Base-by-base conservation (phyloP, 2,329 filamentous ascomycete genomes). In the Alternaria gansuensis region DNA sequence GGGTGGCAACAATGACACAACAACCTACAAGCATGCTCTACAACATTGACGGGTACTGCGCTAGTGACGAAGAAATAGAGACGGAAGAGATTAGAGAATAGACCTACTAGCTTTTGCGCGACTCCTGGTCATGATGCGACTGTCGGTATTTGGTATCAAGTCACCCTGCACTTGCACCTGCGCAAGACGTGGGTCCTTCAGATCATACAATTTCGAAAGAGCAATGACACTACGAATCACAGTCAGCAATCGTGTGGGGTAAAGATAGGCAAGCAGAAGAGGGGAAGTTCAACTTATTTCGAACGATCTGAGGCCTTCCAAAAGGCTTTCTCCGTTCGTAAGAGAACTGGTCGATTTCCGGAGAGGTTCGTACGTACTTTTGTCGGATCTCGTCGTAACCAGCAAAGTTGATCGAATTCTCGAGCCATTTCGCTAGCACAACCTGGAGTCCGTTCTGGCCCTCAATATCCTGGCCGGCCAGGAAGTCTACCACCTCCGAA, bases 361-460 rank as follows among this genome's bases (percentile, higher is more conserved):
- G 26, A 36, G 40, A 45, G 28, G 52, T 14, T 29, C 24, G 31
- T n/a, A 82, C 88, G 78, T 82, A 93, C 91, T 98, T 99, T 78
- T 97, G 92, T 68, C 93, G 87, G 69, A 98, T 98, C 77, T 97
- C 94, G 70, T 98, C 93, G 70, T 97, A 99, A 11, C 95, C 95
- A n/a, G 93, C 93, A 79, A 99, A 99, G 77, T 90, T 96, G 77
- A 96, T 87, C 4, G 93, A 97, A 78, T 98, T 97, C 80, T 98
- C 95, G 1, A 99, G 83, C 95, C 95, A 99, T 79, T 98, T 97
- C 78, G 88, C 85, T 66, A 98, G 81, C 3, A 99, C 95, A 24
- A 97, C 88, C 64, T 93, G 87, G 7, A 99, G 81, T n/a, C 93
- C 95, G 71, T 85, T 96, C 73, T 90, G 84, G 17, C 88, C 89